Base-by-base conservation (phyloP, 2,329 filamentous ascomycete genomes). In the Cladophialophora yegresii region DNA sequence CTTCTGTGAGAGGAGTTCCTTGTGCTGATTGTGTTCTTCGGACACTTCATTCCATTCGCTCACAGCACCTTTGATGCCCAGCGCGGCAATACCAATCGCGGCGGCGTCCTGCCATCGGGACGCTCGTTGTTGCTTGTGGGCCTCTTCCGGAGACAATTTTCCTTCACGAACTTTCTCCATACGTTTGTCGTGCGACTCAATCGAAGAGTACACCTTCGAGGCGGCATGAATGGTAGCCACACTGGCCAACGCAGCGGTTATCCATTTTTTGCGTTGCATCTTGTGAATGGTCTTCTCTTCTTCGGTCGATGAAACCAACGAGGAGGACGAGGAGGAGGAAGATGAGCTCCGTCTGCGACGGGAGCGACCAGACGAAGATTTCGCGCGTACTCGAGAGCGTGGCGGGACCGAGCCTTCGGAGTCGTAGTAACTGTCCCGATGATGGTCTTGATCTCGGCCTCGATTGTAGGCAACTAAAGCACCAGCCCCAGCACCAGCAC, bases 141-240 rank as follows among this genome's bases (percentile, higher is more conserved):
- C 86, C 73, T 89, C 84, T 71, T 89, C 83, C 1, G 82, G 79
- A 1, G 82, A 80, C 76, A 89, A 86, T 70, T 87, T 82, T 54
- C 87, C 87, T 68, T 88, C 83, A 26, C 80, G 77, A 13, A 89
- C 82, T 61, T 85, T 77, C 71, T 83, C 81, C 72, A 82, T 81
- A 50, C 87, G 81, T 70, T 86, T 83, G 70, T 89, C 84, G 63
- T 86, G 84, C 61, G 85, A 85, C 69, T 87, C 85, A 78, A 88
- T 83, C 70, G 83, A 85, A 66, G 82, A 81, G 76, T 88, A 87
- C 58, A 89, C 80, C 66, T 83, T 83, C 72, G 89, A 86, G 12
- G 85, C 87, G 32, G 87, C 87, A 75, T 89, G 87, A 67, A 89
- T 87, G 28, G 87, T 89, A 43, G 87, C 87, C 65, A 89, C 83